phyloP scores from a whole-genome alignment of 768 basidiomycete species.

The Leccinum truebloodii region DNA sequence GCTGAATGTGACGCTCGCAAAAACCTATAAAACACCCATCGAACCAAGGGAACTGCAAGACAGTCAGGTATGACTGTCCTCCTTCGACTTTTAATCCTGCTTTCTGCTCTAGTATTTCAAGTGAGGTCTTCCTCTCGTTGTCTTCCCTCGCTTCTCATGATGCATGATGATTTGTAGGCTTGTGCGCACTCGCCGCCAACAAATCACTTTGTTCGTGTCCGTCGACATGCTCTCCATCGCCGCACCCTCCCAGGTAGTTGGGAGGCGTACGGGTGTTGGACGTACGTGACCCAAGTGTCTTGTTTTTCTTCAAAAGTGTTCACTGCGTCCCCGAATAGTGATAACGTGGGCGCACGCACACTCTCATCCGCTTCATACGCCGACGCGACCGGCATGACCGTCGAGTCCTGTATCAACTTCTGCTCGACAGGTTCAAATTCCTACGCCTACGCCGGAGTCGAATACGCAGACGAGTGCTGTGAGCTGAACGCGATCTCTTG shows the following conservation, averaged over 20 bases:
- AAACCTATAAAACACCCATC: slow-evolving; percentile 14
- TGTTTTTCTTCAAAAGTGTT: slow-evolving; percentile 13
- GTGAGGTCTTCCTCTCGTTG: slow-evolving; percentile 3
- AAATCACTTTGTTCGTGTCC: neutral
- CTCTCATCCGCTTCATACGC: slow-evolving; percentile 49
- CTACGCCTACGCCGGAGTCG: slow-evolving; percentile 69
- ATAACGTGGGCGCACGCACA: slow-evolving; percentile 58
- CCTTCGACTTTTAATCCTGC: slow-evolving; percentile 1
- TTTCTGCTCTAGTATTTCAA: slow-evolving; percentile 3
- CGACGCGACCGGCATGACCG: slow-evolving; percentile 58
- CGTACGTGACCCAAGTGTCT: slow-evolving; percentile 40
- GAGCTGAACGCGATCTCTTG: slow-evolving; percentile 22
- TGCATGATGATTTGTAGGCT: slow-evolving; percentile 1
- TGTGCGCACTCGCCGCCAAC: slow-evolving; percentile 5
- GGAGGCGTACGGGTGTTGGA: slow-evolving; percentile 62
- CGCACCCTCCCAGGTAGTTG: slow-evolving; percentile 51
- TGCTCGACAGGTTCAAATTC: slow-evolving; percentile 37
- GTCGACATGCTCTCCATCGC: slow-evolving; percentile 7
- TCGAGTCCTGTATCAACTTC: slow-evolving; percentile 49
- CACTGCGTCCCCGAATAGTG: slow-evolving; percentile 38
- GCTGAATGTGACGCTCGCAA: slow-evolving; percentile 10
- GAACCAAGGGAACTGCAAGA: neutral
- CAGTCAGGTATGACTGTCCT: slow-evolving; percentile 11
- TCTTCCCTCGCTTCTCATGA: slow-evolving; percentile 2
- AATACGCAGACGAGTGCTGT: slow-evolving; percentile 70